Conservation (phyloP, 1,139 yeast species). For the Zhuliangozyma parablackwelliae region DNA sequence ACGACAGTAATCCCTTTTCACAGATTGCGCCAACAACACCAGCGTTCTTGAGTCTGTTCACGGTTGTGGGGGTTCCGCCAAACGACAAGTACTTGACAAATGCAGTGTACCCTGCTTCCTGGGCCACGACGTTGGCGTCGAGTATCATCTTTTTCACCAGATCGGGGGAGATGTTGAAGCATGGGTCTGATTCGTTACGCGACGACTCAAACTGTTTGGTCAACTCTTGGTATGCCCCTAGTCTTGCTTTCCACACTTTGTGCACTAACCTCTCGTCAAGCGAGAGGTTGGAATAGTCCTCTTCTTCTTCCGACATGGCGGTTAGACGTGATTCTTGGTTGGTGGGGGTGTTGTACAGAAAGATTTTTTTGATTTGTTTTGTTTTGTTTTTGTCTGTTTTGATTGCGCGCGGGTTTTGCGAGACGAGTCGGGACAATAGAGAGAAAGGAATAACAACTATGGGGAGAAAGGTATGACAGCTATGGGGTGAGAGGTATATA, state of each 20-base stretch:
- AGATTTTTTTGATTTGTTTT: background rate
- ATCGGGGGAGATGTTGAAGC: slow-evolving; percentile 49
- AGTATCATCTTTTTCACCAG: slow-evolving; percentile 53
- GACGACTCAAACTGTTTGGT: slow-evolving; percentile 50
- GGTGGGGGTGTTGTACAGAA: background rate
- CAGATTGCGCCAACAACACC: slow-evolving; percentile 56
- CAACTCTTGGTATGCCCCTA: slow-evolving; percentile 72
- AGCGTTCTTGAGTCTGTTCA: slow-evolving; percentile 31
- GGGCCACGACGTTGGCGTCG: slow-evolving; percentile 89
- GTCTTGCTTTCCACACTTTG: slow-evolving; percentile 89
- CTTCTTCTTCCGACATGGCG: slow-evolving; percentile 40
- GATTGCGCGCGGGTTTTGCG: background rate
- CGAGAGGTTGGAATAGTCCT: slow-evolving; percentile 61
- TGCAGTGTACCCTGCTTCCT: slow-evolving; percentile 70
- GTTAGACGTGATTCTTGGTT: background rate
- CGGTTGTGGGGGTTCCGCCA: slow-evolving; percentile 45
- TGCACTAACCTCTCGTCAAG: slow-evolving; percentile 63
- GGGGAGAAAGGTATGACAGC: too few species aligned
- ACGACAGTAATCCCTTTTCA: slow-evolving; percentile 76
- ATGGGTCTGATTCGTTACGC: slow-evolving; percentile 50
- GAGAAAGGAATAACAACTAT: too few species aligned
- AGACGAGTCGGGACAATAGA: background rate
- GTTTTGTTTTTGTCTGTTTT: slow-evolving; percentile 1
- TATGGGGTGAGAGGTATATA: too few species aligned
- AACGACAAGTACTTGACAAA: slow-evolving; percentile 53